Evolutionary conservation across 2,329 filamentous ascomycete genomes (phyloP).

Genomic region (Daldinia sp.): DNA sequence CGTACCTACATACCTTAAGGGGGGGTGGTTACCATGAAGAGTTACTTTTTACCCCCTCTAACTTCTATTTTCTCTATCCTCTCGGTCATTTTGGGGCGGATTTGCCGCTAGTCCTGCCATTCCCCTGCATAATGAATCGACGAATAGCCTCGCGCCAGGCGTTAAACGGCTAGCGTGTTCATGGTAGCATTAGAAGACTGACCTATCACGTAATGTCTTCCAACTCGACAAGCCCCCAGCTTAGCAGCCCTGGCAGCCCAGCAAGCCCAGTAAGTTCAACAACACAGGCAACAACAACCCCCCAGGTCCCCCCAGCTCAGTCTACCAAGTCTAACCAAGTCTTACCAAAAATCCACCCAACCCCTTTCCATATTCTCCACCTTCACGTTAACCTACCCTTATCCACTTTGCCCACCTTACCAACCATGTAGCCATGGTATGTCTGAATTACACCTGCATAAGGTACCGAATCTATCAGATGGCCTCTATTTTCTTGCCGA

Average conservation of each 20-base stretch:
- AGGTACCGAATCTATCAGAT: conserved; percentile 11
- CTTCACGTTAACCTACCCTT: background rate
- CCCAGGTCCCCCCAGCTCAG: conserved; percentile 16
- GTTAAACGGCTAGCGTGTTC: conserved; percentile 19
- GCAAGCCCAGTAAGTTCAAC: too few relatives aligned
- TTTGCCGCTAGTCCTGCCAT: conserved; percentile 25
- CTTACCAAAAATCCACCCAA: background rate
- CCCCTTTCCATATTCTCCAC: background rate
- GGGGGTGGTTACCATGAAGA: background rate
- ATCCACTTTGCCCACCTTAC: background rate
- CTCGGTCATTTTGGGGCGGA: conserved; percentile 1
- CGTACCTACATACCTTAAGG: background rate
- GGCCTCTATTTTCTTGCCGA: conserved; percentile 13
- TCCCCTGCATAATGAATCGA: conserved; percentile 30
- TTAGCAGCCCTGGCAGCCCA: conserved; percentile 7
- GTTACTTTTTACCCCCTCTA: background rate
- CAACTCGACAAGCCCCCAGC: too few relatives aligned
- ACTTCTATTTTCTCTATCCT: conserved; percentile 3
- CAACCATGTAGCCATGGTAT: background rate
- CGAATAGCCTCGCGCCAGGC: conserved; percentile 34
- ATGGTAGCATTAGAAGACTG: conserved; percentile 3
- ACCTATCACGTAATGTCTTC: conserved; percentile 22
- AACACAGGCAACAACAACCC: too few relatives aligned
- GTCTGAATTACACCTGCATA: conserved; percentile 15
- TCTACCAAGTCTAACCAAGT: too few relatives aligned